These are phyloP conservation scores for Emericellopsis terricola DNA, from an alignment of 495 filamentous ascomycete species.

Conservation along the genomic window DNA sequence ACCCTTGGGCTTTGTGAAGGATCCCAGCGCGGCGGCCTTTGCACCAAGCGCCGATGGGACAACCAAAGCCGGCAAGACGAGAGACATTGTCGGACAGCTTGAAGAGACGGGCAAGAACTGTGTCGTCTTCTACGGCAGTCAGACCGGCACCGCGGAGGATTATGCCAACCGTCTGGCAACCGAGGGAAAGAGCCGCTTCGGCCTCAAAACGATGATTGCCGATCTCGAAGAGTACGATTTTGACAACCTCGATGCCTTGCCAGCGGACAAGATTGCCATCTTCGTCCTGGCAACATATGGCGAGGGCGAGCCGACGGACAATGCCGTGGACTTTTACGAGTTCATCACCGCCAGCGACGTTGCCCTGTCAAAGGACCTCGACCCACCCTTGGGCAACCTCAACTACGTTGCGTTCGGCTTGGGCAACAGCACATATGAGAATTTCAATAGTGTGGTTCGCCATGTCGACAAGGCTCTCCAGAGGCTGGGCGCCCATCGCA, in stretches of 20 bases:
- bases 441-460: constrained; percentile 98
- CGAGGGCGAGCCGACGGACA: constrained; percentile 98
- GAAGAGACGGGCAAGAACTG: constrained; percentile 92
- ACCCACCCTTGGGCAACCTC: constrained; percentile 54
- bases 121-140: constrained; percentile 94
- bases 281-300: constrained; percentile 97
- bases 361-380: constrained; percentile 63
- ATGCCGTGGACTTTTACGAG: constrained; percentile 97
- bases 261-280: constrained; percentile 77
- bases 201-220: constrained; percentile 94
- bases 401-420: constrained; percentile 93
- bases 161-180: constrained; percentile 93
- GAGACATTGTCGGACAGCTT: constrained; percentile 90
- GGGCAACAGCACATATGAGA: constrained; percentile 97
- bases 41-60: constrained; percentile 42
- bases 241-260: constrained; percentile 80
- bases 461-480: constrained; percentile 62
- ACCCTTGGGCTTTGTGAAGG: constrained; percentile 73
- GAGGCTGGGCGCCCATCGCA: constrained; percentile 65
- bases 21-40: constrained; percentile 61
- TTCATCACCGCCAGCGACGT: constrained; percentile 73
- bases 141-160: constrained; percentile 96
- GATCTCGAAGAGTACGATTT: constrained; percentile 97
- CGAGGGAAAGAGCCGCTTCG: constrained; percentile 90
- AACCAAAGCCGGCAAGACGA: constrained; percentile 67